Base-by-base conservation (phyloP, 768 basidiomycete species). In the Tephrocybe sp. region DNA sequence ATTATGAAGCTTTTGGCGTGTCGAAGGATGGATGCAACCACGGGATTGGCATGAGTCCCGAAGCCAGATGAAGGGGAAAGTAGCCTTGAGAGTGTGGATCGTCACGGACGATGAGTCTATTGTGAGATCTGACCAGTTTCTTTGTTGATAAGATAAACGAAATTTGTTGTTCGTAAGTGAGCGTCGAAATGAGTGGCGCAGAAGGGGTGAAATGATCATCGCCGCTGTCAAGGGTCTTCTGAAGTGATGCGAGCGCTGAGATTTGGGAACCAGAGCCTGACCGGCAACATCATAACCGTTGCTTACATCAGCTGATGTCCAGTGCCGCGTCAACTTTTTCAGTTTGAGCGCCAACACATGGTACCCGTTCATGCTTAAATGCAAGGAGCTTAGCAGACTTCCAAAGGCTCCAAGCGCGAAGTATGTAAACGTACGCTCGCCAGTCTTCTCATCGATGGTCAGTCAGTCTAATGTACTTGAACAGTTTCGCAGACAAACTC, bases 21-120 rank as follows among this genome's bases (percentile, higher is more conserved):
- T 92, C 3, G 83, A 78, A 0, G 89, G 84, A 57, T 97, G 89
- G 8, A 94, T 65, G 55, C 88, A 94, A 2, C 69, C 58, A 0
- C 80, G 68, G 11, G 55, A 91, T 49, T 79, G 81, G 57, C 93
- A 97, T 0, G 88, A 79, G 60, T 97, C 94, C 19, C 93, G 83
- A 9, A 98, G 78, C 84, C 91, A 94, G 47, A 82, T 66, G 59
- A 79, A 84, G 0, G 88, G 78, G 56, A 90, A 82, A 9, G 67
- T 61, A 22, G 73, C 57, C 16, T 70, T 68, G 10, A 83, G 63
- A 0, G 70, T 60, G 49, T 73, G 66, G 38, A 79, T 57, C 0
- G 66, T 68, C 23, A 75, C 50, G 2, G 61, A 60, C 4, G 60
- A 58, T 30, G 67, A 58, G 23, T 57, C 47, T 9, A 57, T 45